Conservation (phyloP, 202 grass and related monocot genomes). For the Carex arenaria region DNA sequence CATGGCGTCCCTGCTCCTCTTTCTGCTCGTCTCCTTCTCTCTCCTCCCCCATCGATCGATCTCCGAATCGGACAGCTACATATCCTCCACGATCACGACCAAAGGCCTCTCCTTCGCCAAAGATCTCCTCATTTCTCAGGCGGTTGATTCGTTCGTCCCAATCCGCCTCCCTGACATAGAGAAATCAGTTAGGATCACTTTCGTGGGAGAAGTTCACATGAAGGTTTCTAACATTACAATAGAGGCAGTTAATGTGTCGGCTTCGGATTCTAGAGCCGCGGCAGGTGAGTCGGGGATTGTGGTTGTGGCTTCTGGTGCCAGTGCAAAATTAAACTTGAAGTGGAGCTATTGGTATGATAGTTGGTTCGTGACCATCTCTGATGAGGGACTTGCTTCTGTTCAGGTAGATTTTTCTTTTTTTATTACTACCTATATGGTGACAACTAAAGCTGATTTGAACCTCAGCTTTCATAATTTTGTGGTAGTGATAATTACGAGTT, state of each 20-base stretch:
- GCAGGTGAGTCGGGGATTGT: slow-evolving; percentile 56
- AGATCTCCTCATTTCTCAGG: slow-evolving; percentile 57
- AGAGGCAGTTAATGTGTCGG: slow-evolving; percentile 20
- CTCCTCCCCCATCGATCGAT: background rate
- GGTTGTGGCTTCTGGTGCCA: slow-evolving; percentile 58
- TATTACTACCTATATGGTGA: background rate
- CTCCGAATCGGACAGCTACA: slow-evolving; percentile 26
- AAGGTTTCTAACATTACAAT: slow-evolving; percentile 50
- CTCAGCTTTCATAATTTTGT: background rate
- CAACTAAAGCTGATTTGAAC: background rate
- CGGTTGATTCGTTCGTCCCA: slow-evolving; percentile 36
- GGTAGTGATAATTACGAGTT: background rate
- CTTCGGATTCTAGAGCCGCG: slow-evolving; percentile 38
- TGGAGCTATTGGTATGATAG: slow-evolving; percentile 71
- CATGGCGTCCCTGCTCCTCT: slow-evolving; percentile 14
- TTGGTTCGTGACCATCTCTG: slow-evolving; percentile 60
- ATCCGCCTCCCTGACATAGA: slow-evolving; percentile 61
- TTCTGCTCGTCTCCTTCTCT: slow-evolving; percentile 15
- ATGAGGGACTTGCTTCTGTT: slow-evolving; percentile 68
- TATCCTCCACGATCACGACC: slow-evolving; percentile 62
- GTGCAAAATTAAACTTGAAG: slow-evolving; percentile 58
- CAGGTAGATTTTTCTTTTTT: slow-evolving; percentile 34
- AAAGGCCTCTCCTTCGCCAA: slow-evolving; percentile 74
- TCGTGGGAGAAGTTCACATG: slow-evolving; percentile 54
- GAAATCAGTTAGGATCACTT: slow-evolving; percentile 44